Percentiles rank a stretch among this genome's conserved stretches.
Evolutionary conservation across 768 basidiomycete genomes (phyloP).

Genomic region (Tulasnella sp.): DNA sequence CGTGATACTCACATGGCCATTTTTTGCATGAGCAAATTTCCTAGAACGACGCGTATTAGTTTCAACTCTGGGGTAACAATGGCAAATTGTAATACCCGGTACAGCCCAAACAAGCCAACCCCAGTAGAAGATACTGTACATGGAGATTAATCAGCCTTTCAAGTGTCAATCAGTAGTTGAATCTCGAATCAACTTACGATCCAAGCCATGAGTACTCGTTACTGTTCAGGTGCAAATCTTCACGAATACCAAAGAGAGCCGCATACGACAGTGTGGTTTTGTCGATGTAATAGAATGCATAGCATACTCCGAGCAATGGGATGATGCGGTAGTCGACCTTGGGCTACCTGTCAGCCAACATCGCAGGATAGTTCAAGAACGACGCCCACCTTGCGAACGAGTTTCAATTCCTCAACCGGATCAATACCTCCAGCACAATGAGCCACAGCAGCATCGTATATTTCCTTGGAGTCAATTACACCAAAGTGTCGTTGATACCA

Average conservation of each 20-base stretch:
- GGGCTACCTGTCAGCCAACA: background rate
- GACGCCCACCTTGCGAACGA: background rate
- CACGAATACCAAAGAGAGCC: conserved; percentile 26
- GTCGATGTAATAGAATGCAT: conserved; percentile 17
- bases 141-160: conserved; percentile 18
- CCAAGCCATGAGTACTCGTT: conserved; percentile 27
- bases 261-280: conserved; percentile 26
- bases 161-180: background rate
- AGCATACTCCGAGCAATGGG: background rate
- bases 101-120: conserved; percentile 33
- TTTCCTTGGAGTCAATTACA: too few species aligned
- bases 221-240: conserved; percentile 25
- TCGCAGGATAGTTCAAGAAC: background rate
- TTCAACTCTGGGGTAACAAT: too few species aligned
- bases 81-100: conserved; percentile 32
- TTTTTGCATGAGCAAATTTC: conserved; percentile 29
- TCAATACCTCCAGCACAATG: too few species aligned
- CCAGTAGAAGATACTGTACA: conserved; percentile 29
- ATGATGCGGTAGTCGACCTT: background rate
- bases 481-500: too few species aligned
- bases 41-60: too few species aligned
- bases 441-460: too few species aligned
- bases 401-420: background rate
- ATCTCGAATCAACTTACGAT: conserved; percentile 5
- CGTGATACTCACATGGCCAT: conserved; percentile 31